Evolutionary conservation across 2,329 filamentous ascomycete species (phyloP), one percentile per base, ranked within the genome.

Genomic region (Plectosphaerella cucumerina): DNA sequence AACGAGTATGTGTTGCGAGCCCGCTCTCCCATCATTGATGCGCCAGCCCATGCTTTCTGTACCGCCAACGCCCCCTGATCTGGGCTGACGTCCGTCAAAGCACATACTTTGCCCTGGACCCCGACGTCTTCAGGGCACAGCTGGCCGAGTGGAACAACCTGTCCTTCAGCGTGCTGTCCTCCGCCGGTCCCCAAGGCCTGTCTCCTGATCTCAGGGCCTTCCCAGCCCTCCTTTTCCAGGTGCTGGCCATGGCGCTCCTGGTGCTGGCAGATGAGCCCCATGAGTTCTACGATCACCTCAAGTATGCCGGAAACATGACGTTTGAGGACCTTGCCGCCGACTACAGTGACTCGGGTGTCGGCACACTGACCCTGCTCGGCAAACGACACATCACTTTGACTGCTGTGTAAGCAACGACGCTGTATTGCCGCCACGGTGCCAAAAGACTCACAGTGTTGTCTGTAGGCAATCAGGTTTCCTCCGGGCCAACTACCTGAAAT

Each of bases 311-410:
- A 3, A 76, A 73, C 45, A 82, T 83, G 77, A 77, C 76, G 3
- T 82, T 84, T 53, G 79, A 84, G 60, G 80, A 84, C 47, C 64
- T 86, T 18, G 81, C 81, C 2, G 67, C 70, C 15, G 82, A 84
- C 51, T 85, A 84, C 59, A 84, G 80, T 58, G 80, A 85, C 50
- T 75, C 77, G 0, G 79, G 81, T 6, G 68, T 77, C 22, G 70
- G 74, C 9, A 73, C 85, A 42, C 59, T 82, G 39, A 69, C 69
- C 15, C 62, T 85, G 20, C 66, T 86, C 21, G 82, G 80, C 15
- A 84, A 84, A 63, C 71, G 74, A 45, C 70, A 79, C 43, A 74
- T 84, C 54, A 77, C 78, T 5, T 59, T 84, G 12, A 74, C 77
- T 8, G 79, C 79, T 0, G 78, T 85, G 4, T 42, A 21, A 42